Evolutionary conservation across 768 basidiomycete species (phyloP), one percentile per base, ranked within the genome.

Genomic region (Psilocybe tampanensis): DNA sequence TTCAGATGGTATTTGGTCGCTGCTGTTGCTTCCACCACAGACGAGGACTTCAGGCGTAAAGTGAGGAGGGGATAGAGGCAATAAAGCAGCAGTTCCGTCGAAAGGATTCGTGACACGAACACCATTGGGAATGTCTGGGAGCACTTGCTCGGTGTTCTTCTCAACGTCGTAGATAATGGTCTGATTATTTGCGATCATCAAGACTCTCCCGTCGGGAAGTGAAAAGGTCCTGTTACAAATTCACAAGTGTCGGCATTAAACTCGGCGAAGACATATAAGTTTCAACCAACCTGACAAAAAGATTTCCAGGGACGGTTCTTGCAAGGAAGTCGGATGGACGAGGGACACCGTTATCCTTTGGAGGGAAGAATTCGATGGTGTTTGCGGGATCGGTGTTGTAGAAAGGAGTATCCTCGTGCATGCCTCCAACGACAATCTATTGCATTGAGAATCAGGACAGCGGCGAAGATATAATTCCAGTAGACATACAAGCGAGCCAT

Each of bases 381-480:
- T 68, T 86, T 44, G 81, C 80, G 2, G 84, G 85, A 49, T 74
- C 77, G 23, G 80, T 84, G 63, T 88, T 86, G 65, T 86, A 86
- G 78, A 86, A 89, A 2, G 84, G 84, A 2, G 55, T 68, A 9
- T 44, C 57, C 18, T 69, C 64, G 24, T 69, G 68, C 21, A 69
- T 64, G 2, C 68, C 68, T 13, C 68, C 68, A 3, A 66, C 60
- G 47, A 70, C 54, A 64, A 71, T 70, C 69, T 68, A 56, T 19
- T 33, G 23, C 3, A 43, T 19, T 39, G 29, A 9, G 13, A 22
- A 34, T n/a, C 42, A 34, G 21, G 11, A 5, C 18, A n/a, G 0
- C 9, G 33, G 22, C n/a, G 22, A 13, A 44, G 11, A 3, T n/a
- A 24, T 13, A 47, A 41, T 18, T 72, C 68, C 57, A 11, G 15